A percentile compares a stretch with the other conserved stretches of the same genome.
Conservation (phyloP, 768 basidiomycete species). For the Lactifluus piperatus region DNA sequence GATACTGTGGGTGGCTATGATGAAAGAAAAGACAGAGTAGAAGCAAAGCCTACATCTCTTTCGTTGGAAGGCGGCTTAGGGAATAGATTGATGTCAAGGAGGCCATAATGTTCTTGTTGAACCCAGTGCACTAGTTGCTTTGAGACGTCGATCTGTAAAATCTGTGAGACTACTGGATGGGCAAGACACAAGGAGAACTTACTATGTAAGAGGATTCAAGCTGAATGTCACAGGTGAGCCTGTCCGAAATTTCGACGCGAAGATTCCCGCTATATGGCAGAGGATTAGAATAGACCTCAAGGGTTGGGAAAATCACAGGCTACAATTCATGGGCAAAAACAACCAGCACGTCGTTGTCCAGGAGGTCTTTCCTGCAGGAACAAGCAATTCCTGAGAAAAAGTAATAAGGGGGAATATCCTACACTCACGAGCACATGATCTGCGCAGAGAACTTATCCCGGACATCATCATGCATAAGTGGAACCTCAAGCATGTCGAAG, state of each 20-base stretch:
- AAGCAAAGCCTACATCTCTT: slow-evolving; percentile 15
- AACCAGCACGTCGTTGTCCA: slow-evolving; percentile 67
- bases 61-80: slow-evolving; percentile 32
- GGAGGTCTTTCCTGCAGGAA: slow-evolving; percentile 56
- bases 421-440: slow-evolving; percentile 79
- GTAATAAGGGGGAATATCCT: neutral
- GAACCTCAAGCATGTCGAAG: slow-evolving; percentile 74
- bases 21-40: neutral
- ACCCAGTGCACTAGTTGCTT: slow-evolving; percentile 76
- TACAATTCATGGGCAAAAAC: slow-evolving; percentile 95
- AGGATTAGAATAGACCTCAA: neutral
- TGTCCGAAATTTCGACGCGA: slow-evolving; percentile 72
- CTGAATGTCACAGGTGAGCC: slow-evolving; percentile 60
- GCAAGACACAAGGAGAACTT: slow-evolving; percentile 14
- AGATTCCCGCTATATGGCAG: slow-evolving; percentile 65
- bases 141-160: slow-evolving; percentile 73
- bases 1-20: slow-evolving; percentile 8
- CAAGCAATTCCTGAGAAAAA: neutral
- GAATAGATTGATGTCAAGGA: slow-evolving; percentile 84
- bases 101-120: slow-evolving; percentile 49
- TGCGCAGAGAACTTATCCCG: slow-evolving; percentile 72
- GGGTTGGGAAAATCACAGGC: slow-evolving; percentile 1
- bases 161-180: neutral
- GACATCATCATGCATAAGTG: slow-evolving; percentile 56
- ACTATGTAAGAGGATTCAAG: slow-evolving; percentile 84